Evolutionary conservation across 2,329 filamentous ascomycete species (phyloP).

Genomic region (Botrytis aclada): DNA sequence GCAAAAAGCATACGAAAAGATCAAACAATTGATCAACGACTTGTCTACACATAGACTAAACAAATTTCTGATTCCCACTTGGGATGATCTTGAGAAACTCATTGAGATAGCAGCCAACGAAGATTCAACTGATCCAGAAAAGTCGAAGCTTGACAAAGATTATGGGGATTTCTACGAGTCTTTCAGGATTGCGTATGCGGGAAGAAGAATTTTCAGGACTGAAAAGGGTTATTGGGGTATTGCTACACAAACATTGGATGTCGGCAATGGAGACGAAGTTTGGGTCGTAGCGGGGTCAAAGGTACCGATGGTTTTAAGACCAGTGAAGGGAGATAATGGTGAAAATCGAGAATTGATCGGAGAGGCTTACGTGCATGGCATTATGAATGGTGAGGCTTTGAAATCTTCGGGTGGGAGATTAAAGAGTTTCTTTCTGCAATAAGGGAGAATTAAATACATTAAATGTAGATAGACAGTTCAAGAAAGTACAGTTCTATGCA

Average conservation of each 20-base stretch:
- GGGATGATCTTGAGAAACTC: not conserved
- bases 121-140: not conserved
- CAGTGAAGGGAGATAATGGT: not conserved
- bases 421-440: not conserved
- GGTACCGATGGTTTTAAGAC: slow-evolving; percentile 14
- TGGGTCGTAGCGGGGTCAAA: slow-evolving; percentile 15
- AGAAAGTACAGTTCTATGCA: accelerated
- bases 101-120: slow-evolving; percentile 1
- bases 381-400: slow-evolving; percentile 6
- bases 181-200: slow-evolving; percentile 19
- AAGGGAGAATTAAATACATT: not conserved
- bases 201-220: slow-evolving; percentile 19
- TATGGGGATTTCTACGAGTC: slow-evolving; percentile 17
- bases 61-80: not conserved
- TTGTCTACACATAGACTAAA: slow-evolving; percentile 2
- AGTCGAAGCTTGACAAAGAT: not conserved
- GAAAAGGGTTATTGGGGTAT: slow-evolving; percentile 11
- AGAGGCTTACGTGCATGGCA: slow-evolving; percentile 15
- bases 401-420: not conserved
- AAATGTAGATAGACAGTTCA: accelerated
- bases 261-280: not conserved
- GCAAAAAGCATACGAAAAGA: not conserved
- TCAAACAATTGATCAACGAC: not conserved
- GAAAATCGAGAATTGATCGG: slow-evolving; percentile 2
- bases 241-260: slow-evolving; percentile 9